Evolutionary conservation across 2,329 filamentous ascomycete genomes (phyloP).

Genomic region (Helminthosporium solani): DNA sequence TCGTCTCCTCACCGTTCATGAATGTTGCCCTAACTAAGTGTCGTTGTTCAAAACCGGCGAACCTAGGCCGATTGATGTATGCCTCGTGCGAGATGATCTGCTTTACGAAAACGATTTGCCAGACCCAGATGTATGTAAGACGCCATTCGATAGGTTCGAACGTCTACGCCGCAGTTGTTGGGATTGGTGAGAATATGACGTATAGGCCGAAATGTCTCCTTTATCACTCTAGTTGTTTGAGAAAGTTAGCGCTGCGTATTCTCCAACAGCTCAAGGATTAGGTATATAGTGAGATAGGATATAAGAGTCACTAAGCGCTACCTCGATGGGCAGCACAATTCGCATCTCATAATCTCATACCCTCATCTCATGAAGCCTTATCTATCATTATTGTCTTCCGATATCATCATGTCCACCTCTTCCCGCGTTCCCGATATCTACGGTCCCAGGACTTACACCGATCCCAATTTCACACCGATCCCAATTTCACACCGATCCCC

Average conservation of each 20-base stretch:
- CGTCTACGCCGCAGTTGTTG: not conserved
- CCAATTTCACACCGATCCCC: slow-evolving; percentile 43
- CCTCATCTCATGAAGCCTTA: not conserved
- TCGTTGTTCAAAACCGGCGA: not conserved
- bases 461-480: slow-evolving; percentile 41
- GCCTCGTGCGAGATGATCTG: not conserved
- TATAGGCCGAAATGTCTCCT: not conserved
- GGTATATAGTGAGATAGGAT: not conserved
- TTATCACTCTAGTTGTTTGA: not conserved
- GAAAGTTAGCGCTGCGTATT: too few relatives aligned
- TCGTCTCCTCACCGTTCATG: not conserved
- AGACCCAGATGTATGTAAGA: not conserved
- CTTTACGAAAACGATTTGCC: too few relatives aligned
- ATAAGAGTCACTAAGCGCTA: not conserved
- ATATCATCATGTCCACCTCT: slow-evolving; percentile 7
- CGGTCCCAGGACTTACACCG: slow-evolving; percentile 46
- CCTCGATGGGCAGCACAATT: not conserved
- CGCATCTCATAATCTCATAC: not conserved
- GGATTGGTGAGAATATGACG: not conserved
- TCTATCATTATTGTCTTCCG: too few relatives aligned
- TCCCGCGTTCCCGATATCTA: slow-evolving; percentile 26
- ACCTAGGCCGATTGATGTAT: not conserved
- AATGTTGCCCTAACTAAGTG: not conserved
- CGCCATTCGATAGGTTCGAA: not conserved
- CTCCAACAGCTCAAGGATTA: too few relatives aligned